Conservation (phyloP, 306 rosid species). For the Calophaca sinica region DNA sequence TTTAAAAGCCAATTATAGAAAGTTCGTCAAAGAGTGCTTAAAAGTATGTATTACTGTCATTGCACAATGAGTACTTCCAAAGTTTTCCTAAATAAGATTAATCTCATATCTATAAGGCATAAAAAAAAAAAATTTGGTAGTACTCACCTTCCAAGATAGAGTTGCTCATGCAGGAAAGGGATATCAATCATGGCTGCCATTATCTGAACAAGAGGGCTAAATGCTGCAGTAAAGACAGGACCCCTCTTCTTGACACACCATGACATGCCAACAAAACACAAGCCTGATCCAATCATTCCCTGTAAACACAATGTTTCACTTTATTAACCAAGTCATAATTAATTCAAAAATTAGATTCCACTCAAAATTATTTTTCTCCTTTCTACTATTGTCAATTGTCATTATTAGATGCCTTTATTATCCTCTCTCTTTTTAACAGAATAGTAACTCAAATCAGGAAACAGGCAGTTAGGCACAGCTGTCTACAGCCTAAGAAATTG, state of each 20-base stretch:
- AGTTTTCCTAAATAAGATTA: neutral
- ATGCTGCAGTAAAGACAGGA: conserved; percentile 91
- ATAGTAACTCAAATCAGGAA: conserved; percentile 23
- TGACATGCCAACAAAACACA: conserved; percentile 88
- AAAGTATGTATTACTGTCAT: neutral
- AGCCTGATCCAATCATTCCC: conserved; percentile 93
- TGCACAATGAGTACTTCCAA: neutral
- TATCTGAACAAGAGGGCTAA: conserved; percentile 89
- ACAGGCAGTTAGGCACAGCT: conserved; percentile 18
- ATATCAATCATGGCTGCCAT: conserved; percentile 81
- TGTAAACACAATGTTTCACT: conserved; percentile 44
- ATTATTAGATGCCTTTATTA: conserved; percentile 10
- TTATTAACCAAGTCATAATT: no score
- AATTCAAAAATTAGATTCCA: conserved; percentile 15
- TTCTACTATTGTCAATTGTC: neutral
- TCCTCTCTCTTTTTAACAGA: neutral
- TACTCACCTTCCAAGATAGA: conserved; percentile 72
- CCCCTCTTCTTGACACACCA: conserved; percentile 98
- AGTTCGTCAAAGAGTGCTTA: neutral
- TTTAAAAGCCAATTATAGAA: neutral
- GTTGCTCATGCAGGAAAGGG: conserved; percentile 79
- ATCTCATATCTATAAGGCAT: neutral
- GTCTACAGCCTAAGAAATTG: neutral
- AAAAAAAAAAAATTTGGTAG: neutral
- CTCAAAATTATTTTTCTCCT: neutral